phyloP scores from a whole-genome alignment of 2,329 filamentous ascomycete genomes.

The Madurella mycetomatis region DNA sequence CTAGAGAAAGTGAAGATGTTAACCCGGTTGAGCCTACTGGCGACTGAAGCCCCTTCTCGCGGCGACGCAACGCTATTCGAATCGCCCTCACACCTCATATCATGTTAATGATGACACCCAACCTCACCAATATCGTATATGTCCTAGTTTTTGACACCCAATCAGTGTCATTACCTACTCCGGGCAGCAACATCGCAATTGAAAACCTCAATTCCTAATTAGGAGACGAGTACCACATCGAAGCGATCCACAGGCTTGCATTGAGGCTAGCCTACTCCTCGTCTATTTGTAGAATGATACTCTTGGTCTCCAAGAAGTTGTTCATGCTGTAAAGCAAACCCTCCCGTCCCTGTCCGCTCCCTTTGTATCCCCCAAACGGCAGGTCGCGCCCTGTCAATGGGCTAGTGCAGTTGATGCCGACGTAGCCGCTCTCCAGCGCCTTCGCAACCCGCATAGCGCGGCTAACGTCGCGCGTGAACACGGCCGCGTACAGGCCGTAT shows the following conservation, averaged over 20 bases:
- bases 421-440: slow-evolving; percentile 55
- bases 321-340: slow-evolving; percentile 35
- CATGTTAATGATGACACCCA: too few species aligned
- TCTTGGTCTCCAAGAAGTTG: slow-evolving; percentile 33
- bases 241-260: too few species aligned
- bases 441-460: slow-evolving; percentile 43
- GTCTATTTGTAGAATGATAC: slow-evolving; percentile 30
- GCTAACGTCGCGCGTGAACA: slow-evolving; percentile 51
- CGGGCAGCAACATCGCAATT: background rate
- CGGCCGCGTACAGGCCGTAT: slow-evolving; percentile 52
- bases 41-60: too few species aligned
- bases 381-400: slow-evolving; percentile 35
- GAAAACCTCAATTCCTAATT: too few species aligned
- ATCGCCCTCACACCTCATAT: too few species aligned
- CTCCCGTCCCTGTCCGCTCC: slow-evolving; percentile 36
- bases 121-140: too few species aligned
- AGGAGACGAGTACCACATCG: too few species aligned
- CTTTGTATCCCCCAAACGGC: slow-evolving; percentile 42
- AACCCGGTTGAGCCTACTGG: too few species aligned
- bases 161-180: too few species aligned
- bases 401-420: slow-evolving; percentile 51
- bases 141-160: too few species aligned
- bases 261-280: slow-evolving; percentile 7
- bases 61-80: too few species aligned
- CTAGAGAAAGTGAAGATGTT: too few species aligned